Percentiles rank a stretch among this genome's conserved stretches.
phyloP scores from a whole-genome alignment of 306 rosid species.

The Dryas alaskensis region DNA sequence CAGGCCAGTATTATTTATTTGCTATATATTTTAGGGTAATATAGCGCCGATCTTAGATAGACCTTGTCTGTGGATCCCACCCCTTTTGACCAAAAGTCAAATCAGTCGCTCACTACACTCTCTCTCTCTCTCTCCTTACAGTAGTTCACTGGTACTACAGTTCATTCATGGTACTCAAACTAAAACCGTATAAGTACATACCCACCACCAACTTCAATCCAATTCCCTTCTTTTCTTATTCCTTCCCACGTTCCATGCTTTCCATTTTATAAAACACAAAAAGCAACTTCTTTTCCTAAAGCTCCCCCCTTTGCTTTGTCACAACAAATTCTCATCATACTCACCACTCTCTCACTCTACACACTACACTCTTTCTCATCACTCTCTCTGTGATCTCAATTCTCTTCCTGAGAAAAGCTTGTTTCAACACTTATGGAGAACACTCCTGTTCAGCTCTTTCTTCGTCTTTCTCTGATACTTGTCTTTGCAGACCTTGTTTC shows the following conservation, averaged over 20 bases:
- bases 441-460: conserved; percentile 23
- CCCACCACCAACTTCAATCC: conserved; percentile 30
- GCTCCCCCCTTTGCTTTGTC: conserved; percentile 40
- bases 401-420: conserved; percentile 30
- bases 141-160: conserved; percentile 12
- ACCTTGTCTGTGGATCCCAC: conserved; percentile 56
- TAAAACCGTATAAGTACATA: conserved; percentile 21
- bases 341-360: conserved; percentile 51
- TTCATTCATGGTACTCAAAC: conserved; percentile 13
- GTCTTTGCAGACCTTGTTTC: conserved; percentile 24
- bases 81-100: conserved; percentile 69
- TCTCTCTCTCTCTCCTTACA: conserved; percentile 15
- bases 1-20: conserved; percentile 14
- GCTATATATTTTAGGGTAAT: not conserved
- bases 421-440: conserved; percentile 65
- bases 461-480: conserved; percentile 17
- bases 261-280: conserved; percentile 37
- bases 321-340: conserved; percentile 61
- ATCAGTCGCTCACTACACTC: conserved; percentile 34
- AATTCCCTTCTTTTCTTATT: conserved; percentile 35
- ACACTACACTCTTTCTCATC: conserved; percentile 16
- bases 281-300: conserved; percentile 64
- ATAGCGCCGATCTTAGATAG: conserved; percentile 61
- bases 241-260: conserved; percentile 58
- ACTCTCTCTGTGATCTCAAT: conserved; percentile 29